Conservation (phyloP, 352 stramenopile genomes). For the Pythium rishiriense region DNA sequence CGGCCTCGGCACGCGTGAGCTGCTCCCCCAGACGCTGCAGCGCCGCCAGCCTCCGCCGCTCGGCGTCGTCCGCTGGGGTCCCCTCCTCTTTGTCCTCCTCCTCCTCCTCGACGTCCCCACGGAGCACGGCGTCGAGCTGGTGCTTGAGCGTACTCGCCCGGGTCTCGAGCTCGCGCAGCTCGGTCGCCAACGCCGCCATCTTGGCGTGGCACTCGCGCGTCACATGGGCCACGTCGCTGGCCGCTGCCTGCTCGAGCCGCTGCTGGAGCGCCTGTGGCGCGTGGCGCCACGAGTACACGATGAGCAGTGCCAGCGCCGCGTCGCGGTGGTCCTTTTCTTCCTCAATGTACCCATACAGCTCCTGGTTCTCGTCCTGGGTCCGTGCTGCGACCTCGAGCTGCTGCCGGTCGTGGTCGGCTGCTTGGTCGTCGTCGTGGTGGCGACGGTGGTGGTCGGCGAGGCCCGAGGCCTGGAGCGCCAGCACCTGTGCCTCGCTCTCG, state of each 20-base stretch:
- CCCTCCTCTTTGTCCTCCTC: background rate
- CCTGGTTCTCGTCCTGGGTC: conserved; percentile 40
- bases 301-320: conserved; percentile 39
- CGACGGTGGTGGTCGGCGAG: no score
- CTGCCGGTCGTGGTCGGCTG: conserved; percentile 28
- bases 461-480: conserved; percentile 26
- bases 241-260: background rate
- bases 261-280: background rate
- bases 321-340: conserved; percentile 38
- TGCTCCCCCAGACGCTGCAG: background rate
- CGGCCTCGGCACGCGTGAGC: conserved; percentile 2
- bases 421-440: conserved; percentile 21
- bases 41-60: background rate
- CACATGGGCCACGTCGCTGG: conserved; percentile 4
- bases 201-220: conserved; percentile 13
- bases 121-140: conserved; percentile 6
- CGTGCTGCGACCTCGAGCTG: conserved; percentile 19
- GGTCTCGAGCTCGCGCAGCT: background rate
- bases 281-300: conserved; percentile 31
- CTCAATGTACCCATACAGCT: conserved; percentile 38
- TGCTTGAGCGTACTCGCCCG: background rate
- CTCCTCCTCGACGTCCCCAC: background rate
- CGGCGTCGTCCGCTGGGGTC: background rate
- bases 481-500: background rate
- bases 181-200: background rate